These are phyloP conservation scores for Penicillium thymicola DNA, from an alignment of 2,329 filamentous ascomycete genomes.

Conservation along the genomic window DNA sequence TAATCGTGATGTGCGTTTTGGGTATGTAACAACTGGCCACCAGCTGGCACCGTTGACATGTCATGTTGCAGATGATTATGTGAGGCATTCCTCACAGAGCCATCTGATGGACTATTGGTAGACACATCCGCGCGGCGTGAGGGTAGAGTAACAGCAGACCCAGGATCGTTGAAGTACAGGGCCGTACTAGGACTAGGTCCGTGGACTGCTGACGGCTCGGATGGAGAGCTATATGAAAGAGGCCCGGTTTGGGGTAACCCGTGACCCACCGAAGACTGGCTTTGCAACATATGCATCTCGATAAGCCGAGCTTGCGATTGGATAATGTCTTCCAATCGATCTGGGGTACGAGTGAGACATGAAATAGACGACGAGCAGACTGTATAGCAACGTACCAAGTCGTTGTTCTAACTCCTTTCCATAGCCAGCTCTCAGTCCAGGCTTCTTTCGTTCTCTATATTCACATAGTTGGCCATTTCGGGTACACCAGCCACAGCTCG, in stretches of 20 bases:
- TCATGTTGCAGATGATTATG: conserved; percentile 24
- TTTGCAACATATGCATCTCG: conserved; percentile 52
- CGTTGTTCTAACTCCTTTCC: conserved; percentile 71
- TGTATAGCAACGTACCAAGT: conserved; percentile 41
- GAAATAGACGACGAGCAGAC: background rate
- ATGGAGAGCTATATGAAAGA: conserved; percentile 47
- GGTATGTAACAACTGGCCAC: conserved; percentile 21
- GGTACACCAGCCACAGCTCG: conserved; percentile 68
- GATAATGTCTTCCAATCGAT: conserved; percentile 65
- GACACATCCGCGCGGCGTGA: conserved; percentile 48
- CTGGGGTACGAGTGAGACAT: conserved; percentile 31
- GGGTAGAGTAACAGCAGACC: conserved; percentile 45
- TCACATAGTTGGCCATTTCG: conserved; percentile 65
- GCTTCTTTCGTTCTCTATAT: conserved; percentile 69
- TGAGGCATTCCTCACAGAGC: conserved; percentile 28
- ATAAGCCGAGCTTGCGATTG: conserved; percentile 65
- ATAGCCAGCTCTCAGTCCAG: conserved; percentile 63
- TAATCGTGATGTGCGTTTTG: conserved; percentile 31
- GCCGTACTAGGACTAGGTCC: conserved; percentile 57
- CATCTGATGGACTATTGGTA: conserved; percentile 36
- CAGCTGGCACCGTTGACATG: conserved; percentile 17
- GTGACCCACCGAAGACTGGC: conserved; percentile 29
- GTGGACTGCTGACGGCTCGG: conserved; percentile 50
- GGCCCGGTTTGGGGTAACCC: conserved; percentile 26
- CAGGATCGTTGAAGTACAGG: conserved; percentile 61